Evolutionary conservation across 768 basidiomycete genomes (phyloP).

Genomic region (Xerocomus spinulosus): DNA sequence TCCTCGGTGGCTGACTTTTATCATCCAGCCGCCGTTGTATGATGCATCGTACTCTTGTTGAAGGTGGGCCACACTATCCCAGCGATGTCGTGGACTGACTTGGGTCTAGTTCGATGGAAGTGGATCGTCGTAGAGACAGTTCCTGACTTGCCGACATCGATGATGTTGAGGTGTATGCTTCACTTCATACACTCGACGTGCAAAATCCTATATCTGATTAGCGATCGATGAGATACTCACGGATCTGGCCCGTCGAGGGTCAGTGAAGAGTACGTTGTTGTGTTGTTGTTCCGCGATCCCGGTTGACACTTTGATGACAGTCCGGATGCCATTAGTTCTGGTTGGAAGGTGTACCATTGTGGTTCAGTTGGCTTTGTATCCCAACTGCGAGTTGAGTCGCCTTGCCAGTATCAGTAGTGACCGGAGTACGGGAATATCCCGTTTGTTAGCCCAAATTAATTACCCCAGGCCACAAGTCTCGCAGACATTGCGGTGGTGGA

Average conservation of each 20-base stretch:
- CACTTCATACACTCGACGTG: background rate
- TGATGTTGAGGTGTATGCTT: background rate
- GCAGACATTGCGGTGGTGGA: conserved; percentile 12
- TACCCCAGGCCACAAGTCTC: conserved; percentile 36
- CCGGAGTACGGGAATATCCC: conserved; percentile 25
- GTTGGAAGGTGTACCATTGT: conserved; percentile 1
- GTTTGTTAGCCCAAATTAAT: conserved; percentile 31
- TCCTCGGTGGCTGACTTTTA: conserved; percentile 5
- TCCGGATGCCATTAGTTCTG: conserved; percentile 13
- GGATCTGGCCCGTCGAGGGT: conserved; percentile 19
- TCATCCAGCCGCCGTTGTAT: conserved; percentile 27
- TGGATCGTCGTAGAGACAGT: conserved; percentile 13
- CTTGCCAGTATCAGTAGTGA: conserved; percentile 12
- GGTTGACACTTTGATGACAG: conserved; percentile 4
- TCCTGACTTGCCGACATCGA: conserved; percentile 12
- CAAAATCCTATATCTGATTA: conserved; percentile 7
- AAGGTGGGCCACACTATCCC: background rate
- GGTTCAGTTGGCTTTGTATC: conserved; percentile 1
- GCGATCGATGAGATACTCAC: conserved; percentile 17
- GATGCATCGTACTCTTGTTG: conserved; percentile 1
- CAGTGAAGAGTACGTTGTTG: conserved; percentile 16
- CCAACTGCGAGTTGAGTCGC: conserved; percentile 3
- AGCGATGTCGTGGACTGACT: background rate
- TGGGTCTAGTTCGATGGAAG: conserved; percentile 7
- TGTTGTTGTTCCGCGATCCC: background rate